A percentile compares a stretch with the other conserved stretches of the same genome.
Conservation (phyloP, 106 monocot genomes). For the Allium sativum region DNA sequence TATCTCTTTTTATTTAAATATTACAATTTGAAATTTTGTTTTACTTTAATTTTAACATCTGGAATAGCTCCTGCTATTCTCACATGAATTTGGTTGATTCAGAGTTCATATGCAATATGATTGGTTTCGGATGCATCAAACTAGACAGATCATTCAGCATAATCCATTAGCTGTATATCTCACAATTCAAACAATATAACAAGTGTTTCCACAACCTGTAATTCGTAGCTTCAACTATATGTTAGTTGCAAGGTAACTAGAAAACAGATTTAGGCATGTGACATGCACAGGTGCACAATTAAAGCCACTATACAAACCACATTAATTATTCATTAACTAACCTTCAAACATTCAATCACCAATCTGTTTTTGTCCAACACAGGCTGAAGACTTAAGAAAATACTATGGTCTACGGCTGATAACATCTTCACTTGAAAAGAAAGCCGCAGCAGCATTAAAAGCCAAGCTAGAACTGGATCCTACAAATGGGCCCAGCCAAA, state of each 20-base stretch:
- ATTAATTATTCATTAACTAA: background rate
- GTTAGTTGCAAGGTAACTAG: background rate
- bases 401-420: conserved; percentile 38
- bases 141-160: no score
- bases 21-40: no score
- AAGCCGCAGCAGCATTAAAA: conserved; percentile 26
- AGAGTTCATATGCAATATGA: no score
- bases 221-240: no score
- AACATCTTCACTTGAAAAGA: conserved; percentile 67
- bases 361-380: background rate
- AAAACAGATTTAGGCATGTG: background rate
- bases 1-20: no score
- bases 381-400: conserved; percentile 46
- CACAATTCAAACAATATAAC: background rate
- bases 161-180: background rate
- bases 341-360: background rate
- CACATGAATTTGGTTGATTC: no score
- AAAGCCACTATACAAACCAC: background rate
- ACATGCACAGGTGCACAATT: background rate
- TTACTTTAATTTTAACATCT: no score
- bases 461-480: conserved; percentile 26
- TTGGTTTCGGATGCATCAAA: no score
- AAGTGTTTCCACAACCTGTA: background rate
- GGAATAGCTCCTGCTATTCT: no score
- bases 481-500: background rate